A percentile compares a stretch with the other conserved stretches of the same genome.
These are phyloP conservation scores for Komagataella mondaviorum DNA, from an alignment of 805 yeast species.

Conservation along the genomic window DNA sequence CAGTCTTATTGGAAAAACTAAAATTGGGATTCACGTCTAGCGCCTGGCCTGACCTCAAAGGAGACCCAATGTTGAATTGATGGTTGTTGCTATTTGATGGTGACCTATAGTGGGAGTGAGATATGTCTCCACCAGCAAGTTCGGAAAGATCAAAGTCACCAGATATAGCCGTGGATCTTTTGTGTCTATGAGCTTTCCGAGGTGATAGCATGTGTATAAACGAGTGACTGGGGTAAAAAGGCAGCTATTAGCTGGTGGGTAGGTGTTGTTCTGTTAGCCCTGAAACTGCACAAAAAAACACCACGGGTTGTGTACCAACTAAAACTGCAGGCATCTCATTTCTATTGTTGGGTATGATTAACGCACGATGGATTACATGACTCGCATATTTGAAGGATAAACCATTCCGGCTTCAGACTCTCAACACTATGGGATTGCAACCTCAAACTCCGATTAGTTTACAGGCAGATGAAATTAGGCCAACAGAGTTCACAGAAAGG, in stretches of 20 bases:
- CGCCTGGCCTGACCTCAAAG: neutral
- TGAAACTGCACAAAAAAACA: neutral
- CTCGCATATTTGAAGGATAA: neutral
- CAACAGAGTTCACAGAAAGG: no score
- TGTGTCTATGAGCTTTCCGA: slow-evolving; percentile 58
- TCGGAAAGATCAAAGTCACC: slow-evolving; percentile 55
- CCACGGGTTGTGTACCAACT: neutral
- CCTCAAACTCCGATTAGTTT: no score
- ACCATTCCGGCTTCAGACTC: no score
- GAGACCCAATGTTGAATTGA: neutral
- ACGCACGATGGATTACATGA: neutral
- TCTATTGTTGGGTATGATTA: neutral
- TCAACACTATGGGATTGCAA: no score
- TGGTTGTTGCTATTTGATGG: neutral
- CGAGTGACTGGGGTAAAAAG: neutral
- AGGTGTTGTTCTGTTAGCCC: neutral
- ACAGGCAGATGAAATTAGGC: no score
- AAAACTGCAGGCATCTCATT: neutral
- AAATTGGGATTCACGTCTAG: neutral
- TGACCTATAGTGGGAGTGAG: slow-evolving; percentile 4
- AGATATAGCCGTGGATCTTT: slow-evolving; percentile 79
- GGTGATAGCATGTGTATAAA: neutral
- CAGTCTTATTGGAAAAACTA: neutral
- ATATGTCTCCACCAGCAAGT: neutral
- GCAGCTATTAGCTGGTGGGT: neutral